Evolutionary conservation across 768 basidiomycete genomes (phyloP).

Genomic region (Mycena floridula): DNA sequence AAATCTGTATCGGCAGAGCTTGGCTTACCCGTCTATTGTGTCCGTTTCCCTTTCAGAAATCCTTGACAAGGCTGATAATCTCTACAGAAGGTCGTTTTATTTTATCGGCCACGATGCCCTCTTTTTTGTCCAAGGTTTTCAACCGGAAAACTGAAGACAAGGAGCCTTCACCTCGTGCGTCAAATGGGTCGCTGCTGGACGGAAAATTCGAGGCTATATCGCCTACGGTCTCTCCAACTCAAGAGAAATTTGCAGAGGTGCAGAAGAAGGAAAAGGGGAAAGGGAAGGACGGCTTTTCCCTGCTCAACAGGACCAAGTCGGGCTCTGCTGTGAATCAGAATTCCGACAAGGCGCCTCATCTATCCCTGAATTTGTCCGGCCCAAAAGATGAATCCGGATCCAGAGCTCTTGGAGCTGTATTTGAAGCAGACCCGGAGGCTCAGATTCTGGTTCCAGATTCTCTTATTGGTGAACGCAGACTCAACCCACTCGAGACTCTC

Average conservation of each 20-base stretch:
- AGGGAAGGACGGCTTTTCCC: conserved; percentile 37
- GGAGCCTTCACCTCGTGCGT: conserved; percentile 31
- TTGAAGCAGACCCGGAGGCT: conserved; percentile 52
- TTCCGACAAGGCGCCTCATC: conserved; percentile 38
- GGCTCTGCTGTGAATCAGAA: conserved; percentile 29
- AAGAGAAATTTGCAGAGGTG: conserved; percentile 32
- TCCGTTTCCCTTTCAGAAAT: no score
- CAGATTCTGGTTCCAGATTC: conserved; percentile 42
- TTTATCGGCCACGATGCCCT: conserved; percentile 56
- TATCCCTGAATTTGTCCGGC: conserved; percentile 57
- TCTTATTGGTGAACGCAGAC: conserved; percentile 48
- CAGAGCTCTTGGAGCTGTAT: conserved; percentile 47
- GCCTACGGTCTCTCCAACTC: conserved; percentile 36
- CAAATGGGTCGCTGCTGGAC: conserved; percentile 47
- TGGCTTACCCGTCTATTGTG: no score
- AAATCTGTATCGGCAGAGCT: no score
- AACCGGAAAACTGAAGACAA: conserved; percentile 66
- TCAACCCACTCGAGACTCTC: conserved; percentile 60
- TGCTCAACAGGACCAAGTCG: conserved; percentile 44
- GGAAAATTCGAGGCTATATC: conserved; percentile 73
- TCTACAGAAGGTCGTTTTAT: no score
- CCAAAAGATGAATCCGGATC: conserved; percentile 41
- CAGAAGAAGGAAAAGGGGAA: conserved; percentile 23
- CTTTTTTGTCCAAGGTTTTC: conserved; percentile 74
- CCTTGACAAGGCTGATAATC: no score